Evolutionary conservation across 2,329 filamentous ascomycete species (phyloP).

Genomic region (Ceratocystis destructans): DNA sequence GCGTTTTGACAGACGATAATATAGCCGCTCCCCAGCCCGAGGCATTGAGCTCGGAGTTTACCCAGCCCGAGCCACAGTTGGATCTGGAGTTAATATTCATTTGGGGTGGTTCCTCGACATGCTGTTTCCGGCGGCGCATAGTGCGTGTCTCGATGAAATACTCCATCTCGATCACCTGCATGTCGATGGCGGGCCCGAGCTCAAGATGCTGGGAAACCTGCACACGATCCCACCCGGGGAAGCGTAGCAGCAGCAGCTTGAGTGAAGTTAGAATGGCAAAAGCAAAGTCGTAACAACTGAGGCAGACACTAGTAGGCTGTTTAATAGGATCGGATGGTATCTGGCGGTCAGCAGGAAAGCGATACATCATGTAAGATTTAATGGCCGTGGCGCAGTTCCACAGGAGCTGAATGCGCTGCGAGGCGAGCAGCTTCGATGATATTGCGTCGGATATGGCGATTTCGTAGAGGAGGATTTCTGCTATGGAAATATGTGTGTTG

Average conservation of each 20-base stretch:
- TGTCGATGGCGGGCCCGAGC: constrained; percentile 25
- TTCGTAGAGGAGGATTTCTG: constrained; percentile 36
- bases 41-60: neutral
- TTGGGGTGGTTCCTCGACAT: neutral
- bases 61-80: no score
- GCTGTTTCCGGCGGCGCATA: neutral
- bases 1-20: neutral
- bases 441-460: constrained; percentile 30
- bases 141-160: constrained; percentile 22
- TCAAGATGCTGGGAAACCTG: constrained; percentile 28
- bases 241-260: constrained; percentile 33
- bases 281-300: constrained; percentile 35
- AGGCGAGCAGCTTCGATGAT: constrained; percentile 26
- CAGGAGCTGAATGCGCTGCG: constrained; percentile 33
- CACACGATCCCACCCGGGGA: constrained; percentile 35
- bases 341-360: constrained; percentile 23
- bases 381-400: constrained; percentile 32
- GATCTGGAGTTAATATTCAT: no score
- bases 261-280: constrained; percentile 35
- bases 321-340: constrained; percentile 23
- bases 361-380: constrained; percentile 29
- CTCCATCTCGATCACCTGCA: constrained; percentile 25
- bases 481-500: constrained; percentile 31
- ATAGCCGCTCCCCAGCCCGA: neutral
- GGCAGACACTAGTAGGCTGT: constrained; percentile 31